Evolutionary conservation across 495 filamentous ascomycete species (phyloP).

Genomic region (Penicillium flavigenum): DNA sequence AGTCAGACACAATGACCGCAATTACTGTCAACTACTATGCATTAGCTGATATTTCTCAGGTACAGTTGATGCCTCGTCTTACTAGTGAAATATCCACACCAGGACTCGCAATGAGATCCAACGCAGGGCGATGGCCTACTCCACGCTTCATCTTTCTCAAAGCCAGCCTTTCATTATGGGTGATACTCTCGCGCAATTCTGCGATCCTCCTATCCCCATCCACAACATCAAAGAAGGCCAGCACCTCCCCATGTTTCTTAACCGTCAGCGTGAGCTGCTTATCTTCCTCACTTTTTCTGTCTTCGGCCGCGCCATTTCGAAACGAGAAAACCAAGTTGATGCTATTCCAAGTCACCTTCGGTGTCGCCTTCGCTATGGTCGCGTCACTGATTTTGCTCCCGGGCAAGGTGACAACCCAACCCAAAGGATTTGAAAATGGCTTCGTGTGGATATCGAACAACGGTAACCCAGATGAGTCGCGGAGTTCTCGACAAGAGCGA

Average conservation of each 20-base stretch:
- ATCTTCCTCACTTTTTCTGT: conserved; percentile 17
- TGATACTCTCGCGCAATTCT: conserved; percentile 30
- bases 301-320: conserved; percentile 22
- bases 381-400: conserved; percentile 9
- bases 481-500: conserved; percentile 19
- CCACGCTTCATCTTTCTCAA: conserved; percentile 15
- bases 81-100: conserved; percentile 30
- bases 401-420: conserved; percentile 26
- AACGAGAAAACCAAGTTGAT: conserved; percentile 25
- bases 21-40: neutral
- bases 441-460: conserved; percentile 27
- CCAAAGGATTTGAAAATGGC: neutral
- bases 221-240: conserved; percentile 26
- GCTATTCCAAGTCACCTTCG: conserved; percentile 7
- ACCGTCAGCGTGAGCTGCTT: conserved; percentile 23
- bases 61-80: neutral
- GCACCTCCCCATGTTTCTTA: conserved; percentile 17
- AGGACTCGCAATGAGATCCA: conserved; percentile 25
- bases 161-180: conserved; percentile 25
- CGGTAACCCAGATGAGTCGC: conserved; percentile 20
- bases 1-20: neutral
- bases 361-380: conserved; percentile 14
- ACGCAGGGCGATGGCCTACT: conserved; percentile 17
- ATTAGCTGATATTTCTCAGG: neutral
- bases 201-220: conserved; percentile 30